Evolutionary conservation across 495 filamentous ascomycete genomes (phyloP).

Genomic region (Evernia prunastri): DNA sequence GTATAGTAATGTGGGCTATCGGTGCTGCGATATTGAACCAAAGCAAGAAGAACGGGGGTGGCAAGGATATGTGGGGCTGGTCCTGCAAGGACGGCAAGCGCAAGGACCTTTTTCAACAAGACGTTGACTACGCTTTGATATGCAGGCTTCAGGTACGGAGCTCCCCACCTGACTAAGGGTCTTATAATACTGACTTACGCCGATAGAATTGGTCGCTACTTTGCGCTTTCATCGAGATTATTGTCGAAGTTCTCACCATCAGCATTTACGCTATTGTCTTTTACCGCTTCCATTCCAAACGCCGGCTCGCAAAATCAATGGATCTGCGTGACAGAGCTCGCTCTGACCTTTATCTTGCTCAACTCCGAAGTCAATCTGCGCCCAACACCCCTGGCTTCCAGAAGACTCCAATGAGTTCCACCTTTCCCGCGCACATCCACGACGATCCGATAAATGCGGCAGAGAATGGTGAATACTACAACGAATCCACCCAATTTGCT

Average conservation of each 20-base stretch:
- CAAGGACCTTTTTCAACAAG: slow-evolving; percentile 61
- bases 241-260: slow-evolving; percentile 87
- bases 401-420: slow-evolving; percentile 47
- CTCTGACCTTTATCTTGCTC: slow-evolving; percentile 90
- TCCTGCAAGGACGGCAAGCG: slow-evolving; percentile 83
- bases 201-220: slow-evolving; percentile 85
- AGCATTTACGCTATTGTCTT: slow-evolving; percentile 88
- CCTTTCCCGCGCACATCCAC: slow-evolving; percentile 31
- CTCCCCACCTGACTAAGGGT: background rate
- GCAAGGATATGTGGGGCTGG: slow-evolving; percentile 96
- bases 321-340: slow-evolving; percentile 88
- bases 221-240: slow-evolving; percentile 94
- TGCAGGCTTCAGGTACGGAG: slow-evolving; percentile 80
- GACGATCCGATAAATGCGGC: slow-evolving; percentile 48
- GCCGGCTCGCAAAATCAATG: slow-evolving; percentile 91
- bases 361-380: slow-evolving; percentile 83
- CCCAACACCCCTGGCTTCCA: slow-evolving; percentile 90
- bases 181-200: slow-evolving; percentile 26
- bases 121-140: slow-evolving; percentile 84
- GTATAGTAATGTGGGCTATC: slow-evolving; percentile 85
- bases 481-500: slow-evolving; percentile 44
- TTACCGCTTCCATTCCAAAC: slow-evolving; percentile 94
- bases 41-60: slow-evolving; percentile 60
- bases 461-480: slow-evolving; percentile 48
- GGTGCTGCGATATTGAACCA: slow-evolving; percentile 79